Base-by-base conservation (phyloP, 495 filamentous ascomycete genomes). In the Cercophora samala region DNA sequence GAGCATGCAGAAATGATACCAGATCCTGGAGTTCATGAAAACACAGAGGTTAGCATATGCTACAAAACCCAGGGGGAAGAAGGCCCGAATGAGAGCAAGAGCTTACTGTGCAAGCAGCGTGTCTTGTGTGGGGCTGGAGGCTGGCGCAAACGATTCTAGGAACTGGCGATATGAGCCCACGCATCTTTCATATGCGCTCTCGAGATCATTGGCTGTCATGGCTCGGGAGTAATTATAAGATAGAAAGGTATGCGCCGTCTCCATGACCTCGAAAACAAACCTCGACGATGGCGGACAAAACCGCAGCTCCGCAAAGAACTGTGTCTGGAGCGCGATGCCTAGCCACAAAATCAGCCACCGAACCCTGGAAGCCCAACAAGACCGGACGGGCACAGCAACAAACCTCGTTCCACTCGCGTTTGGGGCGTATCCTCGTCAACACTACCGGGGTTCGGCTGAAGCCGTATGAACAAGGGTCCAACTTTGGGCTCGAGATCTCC, bases 1-100 rank as follows among this genome's bases (percentile, higher is more conserved):
- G 32, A 75, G 70, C 18, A 74, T 61, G 60, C 72, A 75, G 26
- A 66, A 74, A 17, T 74, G 67, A 61, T 74, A 75, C 70, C 74
- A 74, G 13, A 71, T 71, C 17, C 74, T 75, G 5, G 11, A n/a
- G 4, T 37, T 15, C 21, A 21, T 1, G 22, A 15, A 1, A 2
- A 15, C 15, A 19, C 3, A 60, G 4, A 23, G 37, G 11, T 46
- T 17, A 46, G 37, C 13, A 46, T 46, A 17, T 46, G 11, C 15
- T 17, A 18, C 15, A 17, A 46, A 9, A 5, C 15, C 3, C 13
- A 17, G 9, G 32, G 18, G 13, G 58, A 51, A 1, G 2, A 22
- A 29, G 8, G 26, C 26, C 26, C 15, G 37, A 4, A 13, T 42
- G 11, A 18, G 3, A 11, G 11, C 5, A 25, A 53, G 5, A 13